phyloP scores from a whole-genome alignment of 1,284 basidiomycete species.

The Leccinum solheimii region DNA sequence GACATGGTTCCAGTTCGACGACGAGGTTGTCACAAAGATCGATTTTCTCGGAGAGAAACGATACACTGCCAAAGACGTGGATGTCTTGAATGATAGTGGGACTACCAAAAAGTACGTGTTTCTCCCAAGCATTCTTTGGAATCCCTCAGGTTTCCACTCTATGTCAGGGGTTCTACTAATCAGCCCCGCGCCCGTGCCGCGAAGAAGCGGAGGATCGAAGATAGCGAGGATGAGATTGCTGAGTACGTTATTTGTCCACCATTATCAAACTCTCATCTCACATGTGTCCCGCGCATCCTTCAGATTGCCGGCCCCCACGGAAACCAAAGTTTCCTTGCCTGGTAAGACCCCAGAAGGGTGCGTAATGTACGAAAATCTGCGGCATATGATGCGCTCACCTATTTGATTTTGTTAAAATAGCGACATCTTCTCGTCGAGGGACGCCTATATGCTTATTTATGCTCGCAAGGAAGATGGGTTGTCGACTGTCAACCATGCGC shows the following conservation, averaged over 20 bases:
- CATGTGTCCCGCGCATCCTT: conserved; percentile 12
- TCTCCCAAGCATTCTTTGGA: background rate
- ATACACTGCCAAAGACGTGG: conserved; percentile 32
- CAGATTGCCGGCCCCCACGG: conserved; percentile 25
- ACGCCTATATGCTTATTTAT: conserved; percentile 94
- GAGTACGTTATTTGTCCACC: conserved; percentile 38
- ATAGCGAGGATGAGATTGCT: conserved; percentile 59
- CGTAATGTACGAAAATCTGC: conserved; percentile 14
- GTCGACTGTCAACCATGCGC: conserved; percentile 18
- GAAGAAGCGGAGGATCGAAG: conserved; percentile 49
- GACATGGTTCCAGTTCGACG: conserved; percentile 90
- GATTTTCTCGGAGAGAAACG: conserved; percentile 50
- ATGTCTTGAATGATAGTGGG: conserved; percentile 28
- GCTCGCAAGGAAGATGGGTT: conserved; percentile 42
- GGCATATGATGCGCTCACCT: conserved; percentile 15
- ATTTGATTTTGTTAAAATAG: conserved; percentile 31
- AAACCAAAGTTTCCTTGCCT: conserved; percentile 29
- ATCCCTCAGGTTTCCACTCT: conserved; percentile 6
- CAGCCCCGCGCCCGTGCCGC: conserved; percentile 33
- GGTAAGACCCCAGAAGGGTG: conserved; percentile 29
- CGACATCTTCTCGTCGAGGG: conserved; percentile 61
- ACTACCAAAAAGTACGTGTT: conserved; percentile 29
- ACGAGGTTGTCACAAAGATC: conserved; percentile 72
- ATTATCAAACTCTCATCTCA: conserved; percentile 23
- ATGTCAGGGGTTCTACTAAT: conserved; percentile 18